These are phyloP conservation scores for Yamadazyma sp. DNA, from an alignment of 1,139 yeast species.

Conservation along the genomic window DNA sequence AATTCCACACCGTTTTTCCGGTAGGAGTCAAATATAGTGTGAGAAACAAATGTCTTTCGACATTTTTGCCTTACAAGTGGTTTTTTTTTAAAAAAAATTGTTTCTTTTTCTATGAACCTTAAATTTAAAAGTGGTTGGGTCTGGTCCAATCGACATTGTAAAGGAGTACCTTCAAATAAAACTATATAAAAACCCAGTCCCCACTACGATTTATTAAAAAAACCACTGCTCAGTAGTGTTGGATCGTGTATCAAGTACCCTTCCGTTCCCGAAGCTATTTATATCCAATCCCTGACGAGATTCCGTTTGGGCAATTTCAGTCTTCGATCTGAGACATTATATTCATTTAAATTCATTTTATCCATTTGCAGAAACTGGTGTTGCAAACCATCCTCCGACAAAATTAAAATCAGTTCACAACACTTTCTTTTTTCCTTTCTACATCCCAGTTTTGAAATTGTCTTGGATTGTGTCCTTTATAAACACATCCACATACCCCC, in stretches of 20 bases:
- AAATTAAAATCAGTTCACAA: no score
- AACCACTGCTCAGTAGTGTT: neutral
- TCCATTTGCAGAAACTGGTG: slow-evolving; percentile 1
- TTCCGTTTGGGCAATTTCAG: neutral
- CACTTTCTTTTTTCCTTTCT: no score
- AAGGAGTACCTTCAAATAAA: neutral
- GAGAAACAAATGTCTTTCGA: neutral
- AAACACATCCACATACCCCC: no score
- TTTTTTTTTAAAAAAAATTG: neutral
- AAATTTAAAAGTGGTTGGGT: neutral
- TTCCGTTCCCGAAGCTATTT: neutral
- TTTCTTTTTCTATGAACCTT: neutral
- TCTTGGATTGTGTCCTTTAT: no score
- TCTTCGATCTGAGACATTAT: neutral
- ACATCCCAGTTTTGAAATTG: no score
- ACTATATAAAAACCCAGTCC: no score
- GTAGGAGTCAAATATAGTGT: slow-evolving; percentile 1
- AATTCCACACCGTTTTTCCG: neutral
- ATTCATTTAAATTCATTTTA: neutral
- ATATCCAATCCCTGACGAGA: neutral
- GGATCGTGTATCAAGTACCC: neutral
- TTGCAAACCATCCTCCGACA: neutral
- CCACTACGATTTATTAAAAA: no score
- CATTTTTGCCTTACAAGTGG: neutral
- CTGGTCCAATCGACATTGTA: neutral